These are phyloP conservation scores for Evansstolkia leycettana DNA, from an alignment of 495 filamentous ascomycete species.

Conservation along the genomic window DNA sequence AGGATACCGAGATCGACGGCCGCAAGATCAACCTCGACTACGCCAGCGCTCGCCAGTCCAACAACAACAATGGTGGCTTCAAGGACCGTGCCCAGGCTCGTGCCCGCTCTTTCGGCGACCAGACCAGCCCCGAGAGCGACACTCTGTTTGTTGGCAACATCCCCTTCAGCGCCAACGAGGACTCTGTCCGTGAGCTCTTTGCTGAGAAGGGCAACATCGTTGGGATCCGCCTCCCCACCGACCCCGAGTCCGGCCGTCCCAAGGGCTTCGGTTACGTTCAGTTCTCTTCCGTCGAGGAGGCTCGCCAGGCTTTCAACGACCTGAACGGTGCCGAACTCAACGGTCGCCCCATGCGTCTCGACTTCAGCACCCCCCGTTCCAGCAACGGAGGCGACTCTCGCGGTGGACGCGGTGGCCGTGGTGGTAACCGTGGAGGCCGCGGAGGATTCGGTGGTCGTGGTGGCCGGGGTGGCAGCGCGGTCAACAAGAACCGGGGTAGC, in stretches of 20 bases:
- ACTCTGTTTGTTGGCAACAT: slow-evolving; percentile 94
- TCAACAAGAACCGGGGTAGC: slow-evolving; percentile 55
- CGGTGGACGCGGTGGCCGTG: slow-evolving; percentile 32
- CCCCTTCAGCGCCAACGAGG: slow-evolving; percentile 71
- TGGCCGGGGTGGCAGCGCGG: slow-evolving; percentile 40
- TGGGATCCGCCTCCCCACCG: slow-evolving; percentile 80
- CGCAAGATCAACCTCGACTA: slow-evolving; percentile 86
- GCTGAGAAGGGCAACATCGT: slow-evolving; percentile 55
- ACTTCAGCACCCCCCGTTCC: slow-evolving; percentile 73
- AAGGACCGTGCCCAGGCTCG: slow-evolving; percentile 53
- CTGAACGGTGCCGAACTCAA: slow-evolving; percentile 65
- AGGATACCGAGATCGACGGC: slow-evolving; percentile 68
- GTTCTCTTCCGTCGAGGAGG: slow-evolving; percentile 74
- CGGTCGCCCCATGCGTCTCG: slow-evolving; percentile 74
- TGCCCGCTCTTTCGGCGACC: slow-evolving; percentile 67
- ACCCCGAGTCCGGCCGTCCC: slow-evolving; percentile 69
- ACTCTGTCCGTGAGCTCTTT: slow-evolving; percentile 64
- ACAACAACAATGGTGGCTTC: slow-evolving; percentile 33
- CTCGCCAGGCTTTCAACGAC: slow-evolving; percentile 60
- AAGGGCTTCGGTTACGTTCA: slow-evolving; percentile 96
- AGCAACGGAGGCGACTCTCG: slow-evolving; percentile 41
- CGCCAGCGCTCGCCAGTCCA: slow-evolving; percentile 50
- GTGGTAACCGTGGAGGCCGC: slow-evolving; percentile 34
- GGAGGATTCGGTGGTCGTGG: slow-evolving; percentile 41
- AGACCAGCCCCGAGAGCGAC: slow-evolving; percentile 61